These are phyloP conservation scores for Dendrobium huoshanense DNA, from an alignment of 106 monocot genomes.

Conservation along the genomic window DNA sequence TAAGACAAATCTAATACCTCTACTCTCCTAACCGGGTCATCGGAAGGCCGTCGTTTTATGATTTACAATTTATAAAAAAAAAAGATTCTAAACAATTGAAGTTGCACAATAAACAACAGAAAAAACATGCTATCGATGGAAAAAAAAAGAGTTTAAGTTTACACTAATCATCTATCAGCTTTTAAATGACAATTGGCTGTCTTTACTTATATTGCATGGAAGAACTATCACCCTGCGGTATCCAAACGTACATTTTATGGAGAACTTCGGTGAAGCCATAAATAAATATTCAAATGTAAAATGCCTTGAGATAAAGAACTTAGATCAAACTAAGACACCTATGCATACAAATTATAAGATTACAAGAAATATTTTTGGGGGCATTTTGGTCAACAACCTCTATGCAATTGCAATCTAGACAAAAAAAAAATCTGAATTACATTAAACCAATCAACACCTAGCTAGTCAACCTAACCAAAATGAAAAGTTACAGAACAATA, in stretches of 20 bases:
- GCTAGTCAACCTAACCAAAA: neutral
- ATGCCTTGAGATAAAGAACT: neutral
- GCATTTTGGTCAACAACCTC: neutral
- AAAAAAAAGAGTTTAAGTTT: neutral
- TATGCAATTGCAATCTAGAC: neutral
- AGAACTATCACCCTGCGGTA: neutral
- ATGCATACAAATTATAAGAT: neutral
- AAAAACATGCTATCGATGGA: neutral
- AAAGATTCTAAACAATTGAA: neutral
- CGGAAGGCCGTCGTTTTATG: no score
- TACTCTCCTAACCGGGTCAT: no score
- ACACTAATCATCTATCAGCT: neutral
- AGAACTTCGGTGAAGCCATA: neutral
- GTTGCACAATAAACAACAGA: neutral
- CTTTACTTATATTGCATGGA: neutral
- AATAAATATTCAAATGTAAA: neutral
- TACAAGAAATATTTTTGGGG: neutral
- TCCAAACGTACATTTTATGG: neutral
- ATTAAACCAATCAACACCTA: neutral
- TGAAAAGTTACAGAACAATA: neutral
- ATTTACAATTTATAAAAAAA: no score
- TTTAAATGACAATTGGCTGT: neutral
- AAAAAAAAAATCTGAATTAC: neutral
- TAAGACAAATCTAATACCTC: no score
- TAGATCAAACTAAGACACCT: neutral